Evolutionary conservation across 768 basidiomycete genomes (phyloP).

Genomic region (Phylloporus arenicola): DNA sequence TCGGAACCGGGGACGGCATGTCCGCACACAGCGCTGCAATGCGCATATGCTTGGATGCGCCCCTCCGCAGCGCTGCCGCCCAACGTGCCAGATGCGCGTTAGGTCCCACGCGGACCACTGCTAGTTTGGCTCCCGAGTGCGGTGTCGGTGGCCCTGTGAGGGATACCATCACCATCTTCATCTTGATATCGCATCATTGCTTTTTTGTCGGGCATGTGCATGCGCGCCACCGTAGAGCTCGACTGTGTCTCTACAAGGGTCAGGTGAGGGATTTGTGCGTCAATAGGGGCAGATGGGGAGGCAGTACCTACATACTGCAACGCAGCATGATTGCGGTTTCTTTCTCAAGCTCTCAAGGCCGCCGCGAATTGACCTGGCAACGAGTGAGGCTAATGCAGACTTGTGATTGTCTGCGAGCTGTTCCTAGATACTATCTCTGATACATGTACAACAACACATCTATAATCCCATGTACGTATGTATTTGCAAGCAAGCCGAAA

Average conservation of each 20-base stretch:
- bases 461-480: not conserved
- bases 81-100: no score
- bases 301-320: not conserved
- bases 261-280: not conserved
- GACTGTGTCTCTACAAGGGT: not conserved
- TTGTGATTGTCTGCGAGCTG: not conserved
- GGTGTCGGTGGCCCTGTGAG: no score
- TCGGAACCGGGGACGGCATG: no score
- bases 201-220: not conserved
- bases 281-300: not conserved
- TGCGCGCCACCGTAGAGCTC: not conserved
- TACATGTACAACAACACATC: not conserved
- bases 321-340: not conserved
- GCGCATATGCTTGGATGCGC: no score
- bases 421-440: not conserved
- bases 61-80: no score
- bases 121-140: no score
- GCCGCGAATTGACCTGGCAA: not conserved
- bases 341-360: not conserved
- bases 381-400: not conserved
- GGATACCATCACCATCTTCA: no score
- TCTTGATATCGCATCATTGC: not conserved
- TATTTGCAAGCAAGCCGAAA: not conserved
- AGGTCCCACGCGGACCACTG: no score
- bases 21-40: no score